These are phyloP conservation scores for Schwanniomyces pseudopolymorphus DNA, from an alignment of 805 yeast genomes.

Conservation along the genomic window DNA sequence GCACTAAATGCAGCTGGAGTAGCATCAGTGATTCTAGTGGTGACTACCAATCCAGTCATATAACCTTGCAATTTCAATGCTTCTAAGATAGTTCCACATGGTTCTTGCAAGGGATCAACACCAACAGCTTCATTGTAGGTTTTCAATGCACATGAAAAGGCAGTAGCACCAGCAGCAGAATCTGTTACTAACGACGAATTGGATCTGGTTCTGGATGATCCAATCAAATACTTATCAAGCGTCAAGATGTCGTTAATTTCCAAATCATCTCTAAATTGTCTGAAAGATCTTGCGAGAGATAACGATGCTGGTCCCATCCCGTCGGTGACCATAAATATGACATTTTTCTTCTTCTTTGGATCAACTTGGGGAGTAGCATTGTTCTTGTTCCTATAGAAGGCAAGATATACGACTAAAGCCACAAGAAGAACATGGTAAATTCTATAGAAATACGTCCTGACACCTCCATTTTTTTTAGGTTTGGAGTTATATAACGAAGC, in stretches of 20 bases:
- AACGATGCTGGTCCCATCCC: conserved; percentile 95
- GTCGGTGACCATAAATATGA: conserved; percentile 86
- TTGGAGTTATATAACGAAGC: conserved; percentile 7
- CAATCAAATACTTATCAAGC: conserved; percentile 71
- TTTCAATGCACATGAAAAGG: conserved; percentile 81
- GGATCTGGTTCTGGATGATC: conserved; percentile 83
- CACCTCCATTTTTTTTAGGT: conserved; percentile 1
- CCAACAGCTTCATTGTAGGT: conserved; percentile 90
- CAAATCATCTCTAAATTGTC: conserved; percentile 58
- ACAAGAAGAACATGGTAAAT: conserved; percentile 5
- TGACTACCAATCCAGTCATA: conserved; percentile 86
- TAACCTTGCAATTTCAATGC: conserved; percentile 82
- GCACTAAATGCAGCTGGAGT: conserved; percentile 90
- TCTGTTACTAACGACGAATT: conserved; percentile 79
- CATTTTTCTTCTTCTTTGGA: conserved; percentile 56
- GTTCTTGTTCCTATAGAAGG: not conserved
- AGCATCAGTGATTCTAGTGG: conserved; percentile 91
- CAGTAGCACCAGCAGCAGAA: conserved; percentile 97
- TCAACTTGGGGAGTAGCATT: conserved; percentile 8
- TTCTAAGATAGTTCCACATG: conserved; percentile 87
- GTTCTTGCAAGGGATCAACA: conserved; percentile 64
- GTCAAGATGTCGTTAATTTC: conserved; percentile 54
- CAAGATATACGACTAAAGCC: conserved; percentile 1
- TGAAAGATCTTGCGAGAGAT: conserved; percentile 74
- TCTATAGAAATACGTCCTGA: not conserved